Percentiles rank a stretch among this genome's conserved stretches.
Evolutionary conservation across 805 yeast species (phyloP).

Genomic region (Starmerella stellata): DNA sequence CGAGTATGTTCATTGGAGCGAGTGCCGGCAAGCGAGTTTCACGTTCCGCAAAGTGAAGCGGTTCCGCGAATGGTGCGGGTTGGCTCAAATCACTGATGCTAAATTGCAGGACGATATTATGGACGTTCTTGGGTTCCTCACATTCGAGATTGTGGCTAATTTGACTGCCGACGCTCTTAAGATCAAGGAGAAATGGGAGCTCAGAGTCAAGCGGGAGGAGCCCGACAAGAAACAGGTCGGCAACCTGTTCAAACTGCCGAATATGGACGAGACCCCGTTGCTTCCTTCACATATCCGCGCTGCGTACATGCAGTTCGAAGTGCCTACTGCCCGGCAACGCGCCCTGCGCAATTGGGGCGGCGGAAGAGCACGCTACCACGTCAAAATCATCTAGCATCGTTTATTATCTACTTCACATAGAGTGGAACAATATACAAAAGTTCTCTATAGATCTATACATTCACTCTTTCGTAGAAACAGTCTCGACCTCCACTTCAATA

Average conservation of each 20-base stretch:
- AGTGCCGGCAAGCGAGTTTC: conserved; percentile 92
- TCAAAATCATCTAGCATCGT: conserved; percentile 8
- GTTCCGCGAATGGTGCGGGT: conserved; percentile 92
- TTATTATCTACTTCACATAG: conserved; percentile 41
- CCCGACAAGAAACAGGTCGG: conserved; percentile 7
- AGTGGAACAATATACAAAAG: not conserved
- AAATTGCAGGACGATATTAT: conserved; percentile 92
- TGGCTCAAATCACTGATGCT: conserved; percentile 64
- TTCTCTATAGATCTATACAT: not conserved
- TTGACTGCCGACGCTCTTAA: conserved; percentile 79
- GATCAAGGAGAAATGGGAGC: conserved; percentile 42
- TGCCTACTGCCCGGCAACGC: conserved; percentile 7
- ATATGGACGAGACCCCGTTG: conserved; percentile 16
- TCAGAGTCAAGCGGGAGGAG: conserved; percentile 18
- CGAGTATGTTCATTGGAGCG: conserved; percentile 97
- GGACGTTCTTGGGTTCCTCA: conserved; percentile 83
- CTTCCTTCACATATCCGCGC: conserved; percentile 17
- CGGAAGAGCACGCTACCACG: conserved; percentile 9
- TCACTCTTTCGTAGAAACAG: not conserved
- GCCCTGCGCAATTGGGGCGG: conserved; percentile 14
- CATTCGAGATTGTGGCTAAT: conserved; percentile 91
- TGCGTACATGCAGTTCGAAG: conserved; percentile 15
- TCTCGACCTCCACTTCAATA: not conserved
- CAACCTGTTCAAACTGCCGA: conserved; percentile 13
- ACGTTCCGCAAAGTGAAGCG: conserved; percentile 88